phyloP scores from a whole-genome alignment of 2,329 filamentous ascomycete genomes.

The Podosphaera fusca region DNA sequence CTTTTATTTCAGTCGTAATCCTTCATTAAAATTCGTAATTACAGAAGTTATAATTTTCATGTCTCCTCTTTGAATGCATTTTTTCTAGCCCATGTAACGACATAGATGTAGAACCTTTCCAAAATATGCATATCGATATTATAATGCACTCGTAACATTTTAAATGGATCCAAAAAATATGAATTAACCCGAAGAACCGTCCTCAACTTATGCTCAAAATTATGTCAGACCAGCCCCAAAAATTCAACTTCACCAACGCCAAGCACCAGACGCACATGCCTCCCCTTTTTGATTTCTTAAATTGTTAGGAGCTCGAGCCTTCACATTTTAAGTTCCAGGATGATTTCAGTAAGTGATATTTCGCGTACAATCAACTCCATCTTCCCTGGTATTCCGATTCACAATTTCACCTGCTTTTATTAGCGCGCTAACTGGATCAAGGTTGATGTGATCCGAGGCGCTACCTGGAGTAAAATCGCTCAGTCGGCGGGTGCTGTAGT shows the following conservation, averaged over 20 bases:
- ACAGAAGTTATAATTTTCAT: too few relatives aligned
- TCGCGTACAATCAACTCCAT: neutral
- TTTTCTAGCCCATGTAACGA: too few relatives aligned
- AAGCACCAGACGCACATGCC: neutral
- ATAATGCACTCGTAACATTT: neutral
- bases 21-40: too few relatives aligned
- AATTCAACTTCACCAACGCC: neutral
- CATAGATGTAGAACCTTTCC: neutral
- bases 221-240: neutral
- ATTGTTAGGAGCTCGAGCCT: neutral
- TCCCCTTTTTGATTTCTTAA: neutral
- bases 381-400: constrained; percentile 18
- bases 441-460: constrained; percentile 11
- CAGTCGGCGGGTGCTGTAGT: constrained; percentile 6
- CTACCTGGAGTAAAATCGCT: constrained; percentile 8
- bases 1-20: too few relatives aligned
- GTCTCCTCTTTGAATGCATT: too few relatives aligned
- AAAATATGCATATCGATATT: neutral
- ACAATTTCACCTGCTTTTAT: constrained; percentile 36
- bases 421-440: constrained; percentile 36
- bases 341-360: neutral
- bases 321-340: neutral
- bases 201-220: neutral
- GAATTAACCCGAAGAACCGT: neutral
- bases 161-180: neutral